A percentile compares a stretch with the other conserved stretches of the same genome.
Evolutionary conservation across 208 protist genomes (phyloP).

Genomic region (Ichthyophonus hoferi): DNA sequence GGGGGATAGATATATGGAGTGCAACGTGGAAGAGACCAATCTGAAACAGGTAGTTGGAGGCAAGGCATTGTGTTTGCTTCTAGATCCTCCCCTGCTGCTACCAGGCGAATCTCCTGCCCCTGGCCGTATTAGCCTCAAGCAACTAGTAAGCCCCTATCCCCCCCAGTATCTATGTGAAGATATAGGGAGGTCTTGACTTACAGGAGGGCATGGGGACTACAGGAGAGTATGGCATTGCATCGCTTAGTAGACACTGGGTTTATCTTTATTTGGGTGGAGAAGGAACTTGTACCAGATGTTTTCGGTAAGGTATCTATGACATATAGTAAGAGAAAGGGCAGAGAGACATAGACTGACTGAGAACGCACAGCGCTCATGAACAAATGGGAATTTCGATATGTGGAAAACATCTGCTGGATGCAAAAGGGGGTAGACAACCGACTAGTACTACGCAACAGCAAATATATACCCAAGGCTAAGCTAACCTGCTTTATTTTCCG

Average conservation of each 20-base stretch:
- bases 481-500: conserved; percentile 52
- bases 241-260: conserved; percentile 44
- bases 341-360: background rate
- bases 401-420: conserved; percentile 61
- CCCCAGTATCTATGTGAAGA: background rate
- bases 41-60: background rate
- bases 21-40: background rate
- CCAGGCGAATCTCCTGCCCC: background rate
- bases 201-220: background rate
- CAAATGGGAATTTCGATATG: conserved; percentile 52
- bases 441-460: background rate
- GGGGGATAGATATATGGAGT: background rate
- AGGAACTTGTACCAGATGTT: conserved; percentile 48
- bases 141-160: background rate
- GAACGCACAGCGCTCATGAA: conserved; percentile 8
- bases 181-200: background rate
- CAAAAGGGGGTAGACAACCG: conserved; percentile 46
- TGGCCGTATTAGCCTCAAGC: background rate
- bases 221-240: conserved; percentile 16
- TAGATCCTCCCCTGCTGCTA: conserved; percentile 45
- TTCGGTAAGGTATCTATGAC: background rate
- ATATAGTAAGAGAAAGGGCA: background rate
- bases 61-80: conserved; percentile 36
- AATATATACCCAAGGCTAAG: conserved; percentile 51
- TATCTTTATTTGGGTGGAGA: conserved; percentile 60